A percentile compares a stretch with the other conserved stretches of the same genome.
phyloP scores from a whole-genome alignment of 305 asterid species.

The Fraxinus baroniana region DNA sequence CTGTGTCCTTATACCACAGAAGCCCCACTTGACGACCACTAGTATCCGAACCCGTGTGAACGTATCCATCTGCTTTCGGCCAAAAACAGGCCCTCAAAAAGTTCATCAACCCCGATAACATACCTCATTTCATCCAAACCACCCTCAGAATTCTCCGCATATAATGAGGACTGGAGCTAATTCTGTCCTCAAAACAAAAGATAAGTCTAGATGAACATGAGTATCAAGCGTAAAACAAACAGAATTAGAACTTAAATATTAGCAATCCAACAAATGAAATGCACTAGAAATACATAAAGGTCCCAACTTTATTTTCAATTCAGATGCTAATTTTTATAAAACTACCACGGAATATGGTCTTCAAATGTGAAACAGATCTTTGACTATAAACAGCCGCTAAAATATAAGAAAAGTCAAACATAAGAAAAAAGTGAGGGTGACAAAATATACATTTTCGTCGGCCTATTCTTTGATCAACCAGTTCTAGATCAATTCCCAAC shows the following conservation, averaged over 20 bases:
- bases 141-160: conserved; percentile 43
- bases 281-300: conserved; percentile 1
- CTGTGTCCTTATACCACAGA: conserved; percentile 51
- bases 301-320: neutral
- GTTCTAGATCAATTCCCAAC: conserved; percentile 12
- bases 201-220: conserved; percentile 7
- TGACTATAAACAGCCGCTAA: conserved; percentile 10
- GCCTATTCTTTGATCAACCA: conserved; percentile 5
- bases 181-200: neutral
- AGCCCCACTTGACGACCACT: conserved; percentile 50
- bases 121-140: conserved; percentile 55
- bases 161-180: conserved; percentile 5
- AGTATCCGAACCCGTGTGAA: conserved; percentile 37
- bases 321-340: neutral
- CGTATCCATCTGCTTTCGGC: conserved; percentile 40
- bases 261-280: neutral
- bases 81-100: conserved; percentile 48
- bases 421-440: neutral
- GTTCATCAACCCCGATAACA: conserved; percentile 51
- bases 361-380: neutral
- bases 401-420: conserved; percentile 18
- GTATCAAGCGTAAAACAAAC: neutral
- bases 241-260: conserved; percentile 3
- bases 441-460: conserved; percentile 19
- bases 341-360: neutral